phyloP scores from a whole-genome alignment of 2,329 filamentous ascomycete species.

The Ilyonectria robusta region DNA sequence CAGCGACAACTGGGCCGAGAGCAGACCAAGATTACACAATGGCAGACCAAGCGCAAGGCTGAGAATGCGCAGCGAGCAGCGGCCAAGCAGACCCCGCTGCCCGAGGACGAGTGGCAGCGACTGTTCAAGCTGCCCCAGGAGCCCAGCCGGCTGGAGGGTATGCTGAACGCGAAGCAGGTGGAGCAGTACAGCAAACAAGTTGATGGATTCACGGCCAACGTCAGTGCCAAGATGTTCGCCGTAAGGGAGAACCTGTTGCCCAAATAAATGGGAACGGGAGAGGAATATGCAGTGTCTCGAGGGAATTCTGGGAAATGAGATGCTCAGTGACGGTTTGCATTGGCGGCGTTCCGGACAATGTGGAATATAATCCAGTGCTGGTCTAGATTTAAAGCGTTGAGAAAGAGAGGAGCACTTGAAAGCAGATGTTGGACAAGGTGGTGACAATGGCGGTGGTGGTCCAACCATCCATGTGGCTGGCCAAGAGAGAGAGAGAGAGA shows the following conservation, averaged over 20 bases:
- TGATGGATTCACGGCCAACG: conserved; percentile 92
- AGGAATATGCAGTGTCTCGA: conserved; percentile 45
- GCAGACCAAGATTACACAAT: conserved; percentile 95
- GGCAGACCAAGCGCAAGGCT: conserved; percentile 96
- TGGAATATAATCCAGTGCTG: conserved; percentile 56
- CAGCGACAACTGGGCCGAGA: conserved; percentile 93
- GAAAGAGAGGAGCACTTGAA: conserved; percentile 50
- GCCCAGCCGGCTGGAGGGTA: conserved; percentile 91
- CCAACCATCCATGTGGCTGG: conserved; percentile 16
- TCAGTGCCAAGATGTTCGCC: conserved; percentile 98
- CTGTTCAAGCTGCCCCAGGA: conserved; percentile 98
- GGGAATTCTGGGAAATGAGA: conserved; percentile 47
- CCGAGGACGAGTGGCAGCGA: conserved; percentile 98
- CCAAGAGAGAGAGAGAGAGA: conserved; percentile 17
- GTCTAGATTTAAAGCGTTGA: conserved; percentile 54
- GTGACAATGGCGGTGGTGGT: conserved; percentile 31
- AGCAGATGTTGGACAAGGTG: conserved; percentile 42
- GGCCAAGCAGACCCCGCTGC: conserved; percentile 89
- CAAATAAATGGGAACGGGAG: conserved; percentile 55
- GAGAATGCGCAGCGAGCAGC: conserved; percentile 90
- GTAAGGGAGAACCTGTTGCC: conserved; percentile 80
- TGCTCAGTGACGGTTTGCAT: conserved; percentile 57
- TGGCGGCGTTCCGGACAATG: conserved; percentile 59
- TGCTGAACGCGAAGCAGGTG: conserved; percentile 95
- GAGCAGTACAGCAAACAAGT: conserved; percentile 98